Conservation (phyloP, 371 early-diverging fungal genomes). For the Cokeromyces recurvatus region DNA sequence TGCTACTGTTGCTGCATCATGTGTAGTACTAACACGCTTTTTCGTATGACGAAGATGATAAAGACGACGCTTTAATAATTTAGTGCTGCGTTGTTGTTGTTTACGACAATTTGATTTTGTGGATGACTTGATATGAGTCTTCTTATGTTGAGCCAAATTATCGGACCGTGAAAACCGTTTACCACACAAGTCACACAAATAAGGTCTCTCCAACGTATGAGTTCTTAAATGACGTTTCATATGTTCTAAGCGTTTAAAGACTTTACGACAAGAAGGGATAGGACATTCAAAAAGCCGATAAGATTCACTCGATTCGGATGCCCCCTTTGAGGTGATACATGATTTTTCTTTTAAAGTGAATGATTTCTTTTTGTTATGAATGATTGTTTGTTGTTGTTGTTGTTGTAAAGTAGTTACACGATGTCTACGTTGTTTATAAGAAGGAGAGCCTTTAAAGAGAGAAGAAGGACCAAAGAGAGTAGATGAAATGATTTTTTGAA, state of each 20-base stretch:
- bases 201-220: slow-evolving; percentile 77
- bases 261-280: slow-evolving; percentile 43
- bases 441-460: slow-evolving; percentile 67
- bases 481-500: neutral
- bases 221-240: slow-evolving; percentile 86
- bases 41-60: too few species aligned
- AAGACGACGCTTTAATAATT: too few species aligned
- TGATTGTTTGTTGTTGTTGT: slow-evolving; percentile 1
- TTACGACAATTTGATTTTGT: slow-evolving; percentile 1
- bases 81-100: too few species aligned
- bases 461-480: slow-evolving; percentile 53
- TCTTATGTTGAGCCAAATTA: slow-evolving; percentile 60
- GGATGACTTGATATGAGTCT: slow-evolving; percentile 40
- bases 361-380: neutral
- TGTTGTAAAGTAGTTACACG: slow-evolving; percentile 23
- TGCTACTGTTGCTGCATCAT: neutral
- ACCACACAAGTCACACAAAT: slow-evolving; percentile 66
- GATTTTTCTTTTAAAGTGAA: too few species aligned
- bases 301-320: neutral
- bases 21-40: too few species aligned
- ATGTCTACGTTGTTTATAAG: slow-evolving; percentile 72
- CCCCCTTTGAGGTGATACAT: neutral
- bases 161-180: slow-evolving; percentile 80
- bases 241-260: slow-evolving; percentile 82
- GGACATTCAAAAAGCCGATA: slow-evolving; percentile 24